Evolutionary conservation across 768 basidiomycete genomes (phyloP).

Genomic region (Pleurotus platypus): DNA sequence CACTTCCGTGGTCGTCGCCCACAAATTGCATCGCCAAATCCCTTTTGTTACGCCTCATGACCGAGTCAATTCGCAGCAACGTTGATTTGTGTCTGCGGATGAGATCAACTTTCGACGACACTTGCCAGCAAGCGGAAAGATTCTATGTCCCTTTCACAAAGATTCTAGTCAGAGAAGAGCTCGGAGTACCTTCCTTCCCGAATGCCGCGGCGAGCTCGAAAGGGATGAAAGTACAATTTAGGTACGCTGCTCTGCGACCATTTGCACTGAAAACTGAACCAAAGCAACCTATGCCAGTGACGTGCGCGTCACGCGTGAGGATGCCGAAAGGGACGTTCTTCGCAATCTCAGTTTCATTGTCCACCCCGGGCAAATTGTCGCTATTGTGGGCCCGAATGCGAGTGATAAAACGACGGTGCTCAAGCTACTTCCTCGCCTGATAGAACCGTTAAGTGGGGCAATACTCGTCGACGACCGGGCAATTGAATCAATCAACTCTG

Average conservation of each 20-base stretch:
- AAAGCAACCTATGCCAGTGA: constrained; percentile 12
- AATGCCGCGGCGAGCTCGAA: constrained; percentile 1
- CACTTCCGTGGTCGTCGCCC: constrained; percentile 19
- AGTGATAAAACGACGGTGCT: constrained; percentile 42
- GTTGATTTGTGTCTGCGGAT: constrained; percentile 2
- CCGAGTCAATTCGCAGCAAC: constrained; percentile 14
- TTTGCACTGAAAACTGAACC: background rate
- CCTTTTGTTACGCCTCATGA: constrained; percentile 29
- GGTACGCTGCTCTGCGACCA: constrained; percentile 10
- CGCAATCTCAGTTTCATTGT: constrained; percentile 33
- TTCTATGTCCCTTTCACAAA: constrained; percentile 17
- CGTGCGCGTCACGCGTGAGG: constrained; percentile 10
- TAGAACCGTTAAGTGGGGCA: constrained; percentile 28
- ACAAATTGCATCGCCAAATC: constrained; percentile 27
- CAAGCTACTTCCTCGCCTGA: constrained; percentile 34
- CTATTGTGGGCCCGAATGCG: constrained; percentile 44
- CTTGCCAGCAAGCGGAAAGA: constrained; percentile 14
- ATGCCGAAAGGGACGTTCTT: constrained; percentile 17
- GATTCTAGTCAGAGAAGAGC: background rate
- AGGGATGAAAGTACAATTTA: constrained; percentile 23
- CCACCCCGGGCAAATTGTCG: constrained; percentile 36
- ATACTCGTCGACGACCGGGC: constrained; percentile 37
- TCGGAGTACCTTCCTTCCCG: constrained; percentile 7
- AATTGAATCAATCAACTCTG: constrained; percentile 25
- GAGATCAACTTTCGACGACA: constrained; percentile 9